Conservation (phyloP, 1,284 basidiomycete genomes). For the Sporisorium iseilematis-ciliati region DNA sequence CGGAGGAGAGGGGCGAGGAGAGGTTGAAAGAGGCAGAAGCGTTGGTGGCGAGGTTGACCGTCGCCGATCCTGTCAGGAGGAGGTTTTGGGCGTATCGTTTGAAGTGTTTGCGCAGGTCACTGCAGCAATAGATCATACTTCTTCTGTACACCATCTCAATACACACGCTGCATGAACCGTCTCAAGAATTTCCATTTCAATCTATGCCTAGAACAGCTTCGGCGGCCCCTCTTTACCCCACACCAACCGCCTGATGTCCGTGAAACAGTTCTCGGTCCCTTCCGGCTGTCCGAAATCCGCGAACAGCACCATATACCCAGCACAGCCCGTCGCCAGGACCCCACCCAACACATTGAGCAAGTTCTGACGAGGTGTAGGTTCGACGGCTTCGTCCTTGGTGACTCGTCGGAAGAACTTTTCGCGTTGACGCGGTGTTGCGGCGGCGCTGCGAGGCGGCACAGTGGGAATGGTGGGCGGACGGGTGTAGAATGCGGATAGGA, state of each 20-base stretch:
- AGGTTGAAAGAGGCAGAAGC: conserved; percentile 23
- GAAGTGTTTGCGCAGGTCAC: conserved; percentile 12
- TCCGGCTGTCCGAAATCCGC: conserved; percentile 35
- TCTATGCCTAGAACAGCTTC: conserved; percentile 25
- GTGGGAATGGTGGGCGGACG: conserved; percentile 19
- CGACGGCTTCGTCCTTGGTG: conserved; percentile 28
- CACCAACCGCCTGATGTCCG: conserved; percentile 13
- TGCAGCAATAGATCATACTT: not conserved
- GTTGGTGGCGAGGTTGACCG: conserved; percentile 33
- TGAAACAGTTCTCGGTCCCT: conserved; percentile 28
- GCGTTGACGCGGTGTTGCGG: conserved; percentile 2
- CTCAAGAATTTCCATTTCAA: no score
- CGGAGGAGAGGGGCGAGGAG: conserved; percentile 1
- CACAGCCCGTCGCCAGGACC: conserved; percentile 11
- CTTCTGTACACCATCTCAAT: not conserved
- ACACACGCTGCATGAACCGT: no score
- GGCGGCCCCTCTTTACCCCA: conserved; percentile 36
- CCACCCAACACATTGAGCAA: conserved; percentile 34
- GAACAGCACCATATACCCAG: conserved; percentile 38
- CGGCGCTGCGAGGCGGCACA: not conserved
- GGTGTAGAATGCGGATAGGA: conserved; percentile 29
- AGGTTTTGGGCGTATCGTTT: conserved; percentile 48
- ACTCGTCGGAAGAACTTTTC: conserved; percentile 46
- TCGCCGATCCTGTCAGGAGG: conserved; percentile 51
- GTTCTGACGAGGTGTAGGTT: conserved; percentile 21